Percentiles rank a stretch among this genome's conserved stretches.
phyloP scores from a whole-genome alignment of 345 rosid genomes.

The Anastatica hierochuntica region DNA sequence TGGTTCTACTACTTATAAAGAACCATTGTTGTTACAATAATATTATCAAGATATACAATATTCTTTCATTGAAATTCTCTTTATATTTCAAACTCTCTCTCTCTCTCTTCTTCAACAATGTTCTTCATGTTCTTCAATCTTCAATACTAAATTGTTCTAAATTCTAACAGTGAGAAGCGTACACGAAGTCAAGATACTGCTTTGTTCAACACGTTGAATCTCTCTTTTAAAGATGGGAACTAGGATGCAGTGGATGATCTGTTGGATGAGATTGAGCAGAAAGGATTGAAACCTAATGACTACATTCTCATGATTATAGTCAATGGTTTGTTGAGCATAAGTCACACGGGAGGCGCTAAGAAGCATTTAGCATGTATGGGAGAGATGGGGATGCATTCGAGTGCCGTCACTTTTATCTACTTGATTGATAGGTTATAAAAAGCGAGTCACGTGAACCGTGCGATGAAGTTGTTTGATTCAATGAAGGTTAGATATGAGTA shows the following conservation, averaged over 20 bases:
- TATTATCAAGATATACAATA: too few relatives aligned
- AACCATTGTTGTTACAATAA: too few relatives aligned
- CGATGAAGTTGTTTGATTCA: slow-evolving; percentile 46
- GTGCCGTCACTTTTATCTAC: slow-evolving; percentile 49
- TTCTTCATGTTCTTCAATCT: too few relatives aligned
- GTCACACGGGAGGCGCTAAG: slow-evolving; percentile 45
- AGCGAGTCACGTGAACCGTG: slow-evolving; percentile 45
- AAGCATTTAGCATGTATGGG: slow-evolving; percentile 47
- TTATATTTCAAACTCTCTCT: too few relatives aligned
- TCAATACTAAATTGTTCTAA: too few relatives aligned
- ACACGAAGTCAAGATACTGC: slow-evolving; percentile 62
- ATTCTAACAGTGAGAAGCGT: too few relatives aligned
- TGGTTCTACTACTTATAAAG: too few relatives aligned
- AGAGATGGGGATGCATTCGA: slow-evolving; percentile 35
- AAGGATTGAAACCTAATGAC: slow-evolving; percentile 53
- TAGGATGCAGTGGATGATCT: slow-evolving; percentile 45
- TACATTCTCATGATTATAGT: slow-evolving; percentile 78
- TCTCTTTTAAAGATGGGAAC: slow-evolving; percentile 51
- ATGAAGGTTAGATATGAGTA: slow-evolving; percentile 70
- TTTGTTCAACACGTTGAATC: slow-evolving; percentile 62
- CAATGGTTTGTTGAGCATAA: slow-evolving; percentile 53
- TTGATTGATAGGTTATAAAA: slow-evolving; percentile 64
- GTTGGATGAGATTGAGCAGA: slow-evolving; percentile 44
- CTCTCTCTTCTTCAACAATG: too few relatives aligned
- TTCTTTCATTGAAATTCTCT: too few relatives aligned